These are phyloP conservation scores for Eucalyptus brandiana DNA, from an alignment of 345 rosid genomes.

Conservation along the genomic window DNA sequence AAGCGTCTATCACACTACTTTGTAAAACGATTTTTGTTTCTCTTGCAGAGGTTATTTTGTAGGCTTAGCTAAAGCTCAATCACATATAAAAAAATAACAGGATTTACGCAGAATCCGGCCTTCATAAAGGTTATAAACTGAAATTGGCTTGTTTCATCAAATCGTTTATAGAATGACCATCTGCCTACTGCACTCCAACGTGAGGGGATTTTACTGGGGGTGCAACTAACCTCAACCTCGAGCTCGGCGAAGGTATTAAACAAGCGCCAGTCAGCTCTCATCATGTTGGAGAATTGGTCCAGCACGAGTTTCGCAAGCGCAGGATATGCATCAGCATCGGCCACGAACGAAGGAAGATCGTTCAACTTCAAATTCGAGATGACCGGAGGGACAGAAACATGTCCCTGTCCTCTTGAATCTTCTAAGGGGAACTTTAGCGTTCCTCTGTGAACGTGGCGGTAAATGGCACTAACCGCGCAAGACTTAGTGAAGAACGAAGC, in stretches of 20 bases:
- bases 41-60: neutral
- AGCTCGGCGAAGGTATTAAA: neutral
- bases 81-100: neutral
- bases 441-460: neutral
- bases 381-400: neutral
- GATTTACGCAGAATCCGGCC: neutral
- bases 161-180: neutral
- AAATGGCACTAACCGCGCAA: conserved; percentile 2
- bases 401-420: neutral
- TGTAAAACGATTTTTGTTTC: neutral
- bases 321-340: neutral
- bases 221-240: neutral
- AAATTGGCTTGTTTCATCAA: neutral
- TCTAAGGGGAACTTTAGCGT: neutral
- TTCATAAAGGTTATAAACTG: neutral
- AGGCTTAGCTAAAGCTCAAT: neutral
- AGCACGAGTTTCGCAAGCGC: neutral
- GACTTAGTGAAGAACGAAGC: conserved; percentile 10
- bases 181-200: neutral
- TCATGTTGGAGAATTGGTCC: neutral
- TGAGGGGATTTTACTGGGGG: neutral
- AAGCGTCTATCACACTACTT: neutral
- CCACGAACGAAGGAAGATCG: neutral
- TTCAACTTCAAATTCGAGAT: neutral
- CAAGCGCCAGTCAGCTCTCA: neutral